Conservation (phyloP, 169 alveolate genomes). For the Babesia caballi region DNA sequence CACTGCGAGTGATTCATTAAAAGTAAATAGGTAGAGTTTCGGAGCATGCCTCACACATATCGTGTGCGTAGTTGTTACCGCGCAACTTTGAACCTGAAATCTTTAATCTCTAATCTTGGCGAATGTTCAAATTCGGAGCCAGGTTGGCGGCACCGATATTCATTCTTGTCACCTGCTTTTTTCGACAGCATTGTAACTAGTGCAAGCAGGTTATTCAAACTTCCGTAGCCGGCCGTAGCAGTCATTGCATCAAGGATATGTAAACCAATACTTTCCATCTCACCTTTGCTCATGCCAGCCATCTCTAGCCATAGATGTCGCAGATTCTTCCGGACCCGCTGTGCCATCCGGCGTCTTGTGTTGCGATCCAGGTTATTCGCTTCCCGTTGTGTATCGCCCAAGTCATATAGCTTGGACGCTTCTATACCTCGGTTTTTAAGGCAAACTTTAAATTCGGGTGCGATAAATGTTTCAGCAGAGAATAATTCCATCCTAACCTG, state of each 20-base stretch:
- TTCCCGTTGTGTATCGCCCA: background rate
- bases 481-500: constrained; percentile 55
- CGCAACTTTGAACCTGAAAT: constrained; percentile 37
- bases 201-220: constrained; percentile 27
- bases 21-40: no score
- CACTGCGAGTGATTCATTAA: no score
- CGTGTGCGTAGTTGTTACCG: no score
- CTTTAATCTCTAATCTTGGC: constrained; percentile 39
- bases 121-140: constrained; percentile 58
- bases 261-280: constrained; percentile 40
- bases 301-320: constrained; percentile 9
- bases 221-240: constrained; percentile 58
- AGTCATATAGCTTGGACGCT: background rate
- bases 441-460: constrained; percentile 5
- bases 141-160: constrained; percentile 43
- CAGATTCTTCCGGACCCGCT: constrained; percentile 13
- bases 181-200: constrained; percentile 54
- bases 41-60: no score
- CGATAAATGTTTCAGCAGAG: constrained; percentile 13
- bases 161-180: constrained; percentile 2
- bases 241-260: constrained; percentile 53
- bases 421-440: constrained; percentile 42
- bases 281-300: background rate
- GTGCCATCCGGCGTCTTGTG: constrained; percentile 30
- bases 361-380: background rate